A percentile compares a stretch with the other conserved stretches of the same genome.
phyloP scores from a whole-genome alignment of 129 eudicot species.

The Lonicera japonica region DNA sequence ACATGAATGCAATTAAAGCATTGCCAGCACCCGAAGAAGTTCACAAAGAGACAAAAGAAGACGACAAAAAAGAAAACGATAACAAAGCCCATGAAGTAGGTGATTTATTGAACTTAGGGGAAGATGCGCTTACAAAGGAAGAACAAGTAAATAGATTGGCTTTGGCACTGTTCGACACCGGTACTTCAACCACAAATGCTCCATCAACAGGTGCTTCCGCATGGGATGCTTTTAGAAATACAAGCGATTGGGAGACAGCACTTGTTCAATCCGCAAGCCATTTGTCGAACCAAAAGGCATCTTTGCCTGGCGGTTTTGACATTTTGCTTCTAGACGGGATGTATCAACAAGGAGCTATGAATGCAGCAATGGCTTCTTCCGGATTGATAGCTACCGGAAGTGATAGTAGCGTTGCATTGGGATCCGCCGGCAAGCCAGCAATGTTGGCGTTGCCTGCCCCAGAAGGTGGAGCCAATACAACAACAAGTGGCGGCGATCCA shows the following conservation, averaged over 20 bases:
- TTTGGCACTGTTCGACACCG: constrained; percentile 28
- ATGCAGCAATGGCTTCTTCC: constrained; percentile 10
- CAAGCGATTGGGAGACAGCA: constrained; percentile 35
- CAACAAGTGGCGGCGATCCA: constrained; percentile 17
- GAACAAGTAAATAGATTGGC: constrained; percentile 35
- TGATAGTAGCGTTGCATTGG: constrained; percentile 36
- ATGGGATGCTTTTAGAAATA: constrained; percentile 34
- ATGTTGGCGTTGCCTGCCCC: constrained; percentile 34
- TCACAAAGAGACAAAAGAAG: constrained; percentile 1
- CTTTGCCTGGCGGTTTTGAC: constrained; percentile 33
- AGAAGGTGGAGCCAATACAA: constrained; percentile 2
- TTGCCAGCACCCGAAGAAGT: constrained; percentile 30
- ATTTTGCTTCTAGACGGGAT: constrained; percentile 32
- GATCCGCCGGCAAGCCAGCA: constrained; percentile 17
- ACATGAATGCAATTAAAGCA: constrained; percentile 34
- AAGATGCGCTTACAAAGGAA: constrained; percentile 17
- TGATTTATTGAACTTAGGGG: constrained; percentile 27
- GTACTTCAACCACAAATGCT: background rate
- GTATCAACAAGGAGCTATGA: constrained; percentile 31
- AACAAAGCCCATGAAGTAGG: constrained; percentile 11
- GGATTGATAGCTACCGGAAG: constrained; percentile 22
- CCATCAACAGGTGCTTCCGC: constrained; percentile 7
- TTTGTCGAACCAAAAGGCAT: constrained; percentile 30
- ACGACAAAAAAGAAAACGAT: background rate
- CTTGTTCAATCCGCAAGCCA: constrained; percentile 37